Base-by-base conservation (phyloP, 768 basidiomycete species). In the Termitomyces sp. region DNA sequence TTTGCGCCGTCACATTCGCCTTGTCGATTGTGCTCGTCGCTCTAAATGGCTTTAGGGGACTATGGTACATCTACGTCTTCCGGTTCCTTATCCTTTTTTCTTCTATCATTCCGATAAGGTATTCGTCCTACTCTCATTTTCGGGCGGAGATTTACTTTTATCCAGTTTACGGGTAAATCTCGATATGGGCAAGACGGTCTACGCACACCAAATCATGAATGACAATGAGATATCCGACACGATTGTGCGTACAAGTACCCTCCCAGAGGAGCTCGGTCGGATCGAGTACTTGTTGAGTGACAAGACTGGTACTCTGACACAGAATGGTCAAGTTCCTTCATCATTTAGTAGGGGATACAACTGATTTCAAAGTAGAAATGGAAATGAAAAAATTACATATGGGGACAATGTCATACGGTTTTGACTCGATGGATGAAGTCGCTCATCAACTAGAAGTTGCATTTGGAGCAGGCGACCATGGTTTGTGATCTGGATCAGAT, bases 161-260 rank as follows among this genome's bases (percentile, higher is more conserved):
- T 25, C 6, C 71, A 98, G 96, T 81, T 79, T 99, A 59, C 91
- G 97, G n/a, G 96, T 99, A 57, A 99, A 99, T 68, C 83, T 99
- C 57, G 97, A 99, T 73, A 98, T 99, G 96, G 97, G 97, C 60
- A 99, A 99, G 76, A 98, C 96, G 1, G 91, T 98, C 47, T 99
- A 99, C 68, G 95, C 94, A 0, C 88, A 91, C 47, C 92, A 95
- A 65, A 98, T 98, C 60, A 94, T 96, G 89, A 88, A 85, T 56
- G 97, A 98, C 75, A 70, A 67, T 49, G 94, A 98, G 74, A 99
- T 99, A 66, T 94, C 95, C 4, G 86, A 88, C 51, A 97, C 97
- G 4, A 97, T 98, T 63, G 97, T 98, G 8, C 83, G 97, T 14
- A 98, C 97, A n/a, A 94, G 91, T 68, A 99, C 97, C 0, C 80